phyloP scores from a whole-genome alignment of 805 yeast genomes.

The Pichia kluyveri region DNA sequence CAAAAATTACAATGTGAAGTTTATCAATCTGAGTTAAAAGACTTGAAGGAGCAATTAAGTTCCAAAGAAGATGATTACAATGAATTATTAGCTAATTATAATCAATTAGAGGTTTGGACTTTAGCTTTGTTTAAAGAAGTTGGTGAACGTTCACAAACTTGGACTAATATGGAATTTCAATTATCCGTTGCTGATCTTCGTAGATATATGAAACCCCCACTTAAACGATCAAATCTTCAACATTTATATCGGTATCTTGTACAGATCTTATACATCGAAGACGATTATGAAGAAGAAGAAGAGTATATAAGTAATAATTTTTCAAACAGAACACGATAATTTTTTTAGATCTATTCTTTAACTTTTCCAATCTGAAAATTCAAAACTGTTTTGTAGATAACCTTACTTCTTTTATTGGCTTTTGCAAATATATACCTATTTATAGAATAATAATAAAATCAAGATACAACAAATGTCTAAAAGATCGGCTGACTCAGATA shows the following conservation, averaged over 20 bases:
- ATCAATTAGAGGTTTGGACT: constrained; percentile 3
- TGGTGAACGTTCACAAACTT: constrained; percentile 1
- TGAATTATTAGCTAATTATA: neutral
- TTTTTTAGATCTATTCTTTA: too few species aligned
- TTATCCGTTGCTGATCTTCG: neutral
- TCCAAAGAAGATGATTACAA: neutral
- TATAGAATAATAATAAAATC: too few species aligned
- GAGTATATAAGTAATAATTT: neutral
- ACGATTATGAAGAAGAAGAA: neutral
- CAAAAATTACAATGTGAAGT: constrained; percentile 2
- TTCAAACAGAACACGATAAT: too few species aligned
- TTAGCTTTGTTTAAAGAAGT: constrained; percentile 5
- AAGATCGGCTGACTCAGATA: neutral
- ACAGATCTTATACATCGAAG: constrained; percentile 2
- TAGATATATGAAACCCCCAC: constrained; percentile 1
- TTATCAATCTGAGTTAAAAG: neutral
- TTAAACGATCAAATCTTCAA: constrained; percentile 1
- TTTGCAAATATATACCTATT: too few species aligned
- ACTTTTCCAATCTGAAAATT: too few species aligned
- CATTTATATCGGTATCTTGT: constrained; percentile 4
- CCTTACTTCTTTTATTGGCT: too few species aligned
- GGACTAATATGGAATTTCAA: neutral
- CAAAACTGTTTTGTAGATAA: too few species aligned
- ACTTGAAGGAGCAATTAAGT: neutral
- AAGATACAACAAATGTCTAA: neutral